Percentiles rank a stretch among this genome's conserved stretches.
Evolutionary conservation across 2,329 filamentous ascomycete genomes (phyloP).

Genomic region (Chalaropsis thielavioides): DNA sequence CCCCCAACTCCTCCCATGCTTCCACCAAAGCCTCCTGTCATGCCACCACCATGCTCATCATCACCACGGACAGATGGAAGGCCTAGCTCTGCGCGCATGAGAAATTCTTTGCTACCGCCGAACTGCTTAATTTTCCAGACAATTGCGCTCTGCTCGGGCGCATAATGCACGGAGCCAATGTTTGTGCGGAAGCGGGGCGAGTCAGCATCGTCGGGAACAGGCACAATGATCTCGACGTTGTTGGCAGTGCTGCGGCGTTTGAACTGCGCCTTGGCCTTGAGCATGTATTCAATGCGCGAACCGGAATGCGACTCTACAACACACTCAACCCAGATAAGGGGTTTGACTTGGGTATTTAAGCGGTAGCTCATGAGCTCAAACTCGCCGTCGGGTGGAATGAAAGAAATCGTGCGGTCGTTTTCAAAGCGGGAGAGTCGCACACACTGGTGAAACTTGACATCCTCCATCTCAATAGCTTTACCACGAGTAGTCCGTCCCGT

Average conservation of each 20-base stretch:
- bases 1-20: conserved; percentile 86
- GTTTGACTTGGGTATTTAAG: conserved; percentile 95
- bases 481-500: conserved; percentile 86
- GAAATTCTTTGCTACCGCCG: conserved; percentile 92
- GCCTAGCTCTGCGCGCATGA: conserved; percentile 94
- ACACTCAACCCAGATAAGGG: conserved; percentile 96
- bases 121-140: conserved; percentile 99
- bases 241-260: conserved; percentile 95
- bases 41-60: conserved; percentile 87
- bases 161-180: conserved; percentile 93
- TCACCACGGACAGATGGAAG: conserved; percentile 88
- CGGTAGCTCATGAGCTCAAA: conserved; percentile 99
- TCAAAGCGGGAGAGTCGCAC: conserved; percentile 91
- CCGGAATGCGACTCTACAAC: conserved; percentile 93
- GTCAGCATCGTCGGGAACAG: conserved; percentile 93
- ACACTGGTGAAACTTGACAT: conserved; percentile 98
- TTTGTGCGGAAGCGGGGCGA: conserved; percentile 93
- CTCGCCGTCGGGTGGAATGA: conserved; percentile 95
- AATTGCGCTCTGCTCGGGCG: conserved; percentile 91
- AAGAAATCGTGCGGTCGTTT: conserved; percentile 96
- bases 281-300: conserved; percentile 94
- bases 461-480: conserved; percentile 98
- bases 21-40: conserved; percentile 93
- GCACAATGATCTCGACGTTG: conserved; percentile 95
- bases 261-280: conserved; percentile 96